Evolutionary conservation across 805 yeast genomes (phyloP), one percentile per base, ranked within the genome.

Genomic region (Starmerella davenportii): DNA sequence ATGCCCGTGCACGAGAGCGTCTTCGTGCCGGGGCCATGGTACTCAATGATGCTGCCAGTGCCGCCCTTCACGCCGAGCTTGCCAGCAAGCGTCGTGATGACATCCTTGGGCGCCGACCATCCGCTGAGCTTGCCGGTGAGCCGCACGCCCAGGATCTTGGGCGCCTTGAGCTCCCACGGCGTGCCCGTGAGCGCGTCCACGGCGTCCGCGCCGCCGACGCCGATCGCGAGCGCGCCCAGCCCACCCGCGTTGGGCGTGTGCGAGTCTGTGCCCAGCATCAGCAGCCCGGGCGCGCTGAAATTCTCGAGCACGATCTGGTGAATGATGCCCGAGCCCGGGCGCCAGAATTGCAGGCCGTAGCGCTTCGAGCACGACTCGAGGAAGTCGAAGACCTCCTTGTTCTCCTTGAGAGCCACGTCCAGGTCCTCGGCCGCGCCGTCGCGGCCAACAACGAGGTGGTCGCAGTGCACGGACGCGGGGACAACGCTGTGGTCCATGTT

Each of bases 221-320:
- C 98, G 58, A 90, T 90, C 53, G 98, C 96, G 49, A 87, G 76
- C 49, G 93, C 94, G 58, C 98, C 98, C 46, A 90, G 66, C 50
- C 98, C 98, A 65, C 98, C 98, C 23, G 98, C 98, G 55, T 90
- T 90, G 36, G 98, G 98, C 36, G 98, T 90, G 61, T 90, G 98
- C 1, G 96, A 85, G 62, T 90, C 98, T 30, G 98, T 90, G 51
- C 98, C 98, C 43, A 90, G 70, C 84, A 90, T 79, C 80, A 90
- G 75, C 47, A 81, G 69, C 54, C 98, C 98, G 42, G 98, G 98
- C 51, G 82, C 90, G 42, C 93, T 78, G 61, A 81, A 90, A 69
- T 90, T 90, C 64, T 90, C 98, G 51, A 90, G 67, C 35, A 90
- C 95, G 51, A 90, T 90, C 66, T 90, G 98, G 61, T 90, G 98